Evolutionary conservation across 768 basidiomycete species (phyloP).

Genomic region (Lyophyllum shimeji): DNA sequence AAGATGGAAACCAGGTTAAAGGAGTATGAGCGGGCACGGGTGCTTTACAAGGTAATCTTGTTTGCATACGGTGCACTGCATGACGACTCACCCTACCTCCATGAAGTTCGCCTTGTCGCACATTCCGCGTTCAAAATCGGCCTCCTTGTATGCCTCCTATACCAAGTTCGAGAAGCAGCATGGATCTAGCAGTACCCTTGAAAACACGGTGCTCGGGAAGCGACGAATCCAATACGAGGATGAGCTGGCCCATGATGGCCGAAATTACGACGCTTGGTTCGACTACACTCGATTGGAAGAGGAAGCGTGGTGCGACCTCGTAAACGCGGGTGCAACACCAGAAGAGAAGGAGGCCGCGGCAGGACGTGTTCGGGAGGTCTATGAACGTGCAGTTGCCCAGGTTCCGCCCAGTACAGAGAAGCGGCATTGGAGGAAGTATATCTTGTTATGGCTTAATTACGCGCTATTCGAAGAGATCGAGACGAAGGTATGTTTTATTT

Average conservation of each 20-base stretch:
- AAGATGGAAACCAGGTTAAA: slow-evolving; percentile 97
- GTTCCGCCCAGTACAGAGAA: slow-evolving; percentile 95
- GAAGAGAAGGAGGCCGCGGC: slow-evolving; percentile 66
- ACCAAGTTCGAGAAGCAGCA: slow-evolving; percentile 99
- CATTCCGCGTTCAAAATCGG: slow-evolving; percentile 90
- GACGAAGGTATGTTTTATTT: slow-evolving; percentile 62
- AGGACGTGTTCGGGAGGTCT: slow-evolving; percentile 86
- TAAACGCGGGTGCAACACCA: slow-evolving; percentile 68
- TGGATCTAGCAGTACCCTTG: slow-evolving; percentile 83
- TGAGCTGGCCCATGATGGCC: slow-evolving; percentile 85
- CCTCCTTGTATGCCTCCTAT: slow-evolving; percentile 83
- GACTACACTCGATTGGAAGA: slow-evolving; percentile 94
- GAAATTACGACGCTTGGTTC: slow-evolving; percentile 98
- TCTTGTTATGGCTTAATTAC: slow-evolving; percentile 93
- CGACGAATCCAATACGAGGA: slow-evolving; percentile 99
- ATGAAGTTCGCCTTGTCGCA: slow-evolving; percentile 87
- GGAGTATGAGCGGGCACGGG: slow-evolving; percentile 94
- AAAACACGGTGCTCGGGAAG: slow-evolving; percentile 93
- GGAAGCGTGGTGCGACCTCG: slow-evolving; percentile 73
- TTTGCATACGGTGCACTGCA: not conserved
- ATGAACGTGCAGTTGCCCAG: slow-evolving; percentile 95
- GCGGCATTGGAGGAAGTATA: slow-evolving; percentile 86
- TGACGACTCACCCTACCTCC: not conserved
- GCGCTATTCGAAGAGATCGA: slow-evolving; percentile 97
- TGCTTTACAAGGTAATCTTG: slow-evolving; percentile 85